Conservation (phyloP, 495 filamentous ascomycete species). For the Trichoderma orchidacearum region DNA sequence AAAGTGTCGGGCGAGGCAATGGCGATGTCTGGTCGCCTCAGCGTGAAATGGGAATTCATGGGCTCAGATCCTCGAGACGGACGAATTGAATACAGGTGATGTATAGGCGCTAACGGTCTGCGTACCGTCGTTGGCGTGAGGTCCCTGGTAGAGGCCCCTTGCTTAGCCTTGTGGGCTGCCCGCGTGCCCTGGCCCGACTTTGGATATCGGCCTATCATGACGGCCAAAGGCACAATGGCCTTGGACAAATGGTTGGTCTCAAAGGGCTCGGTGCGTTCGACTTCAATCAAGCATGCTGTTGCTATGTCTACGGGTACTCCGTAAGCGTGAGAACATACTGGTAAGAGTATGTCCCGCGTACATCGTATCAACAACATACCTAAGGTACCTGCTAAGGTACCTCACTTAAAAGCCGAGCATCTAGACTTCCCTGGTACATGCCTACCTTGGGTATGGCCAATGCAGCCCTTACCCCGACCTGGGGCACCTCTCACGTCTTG, state of each 20-base stretch:
- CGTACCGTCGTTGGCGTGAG: background rate
- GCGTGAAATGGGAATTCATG: no score
- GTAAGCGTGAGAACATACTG: no score
- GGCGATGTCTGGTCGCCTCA: background rate
- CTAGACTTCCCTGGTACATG: no score
- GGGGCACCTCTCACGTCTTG: background rate
- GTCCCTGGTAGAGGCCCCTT: background rate
- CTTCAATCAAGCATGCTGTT: no score
- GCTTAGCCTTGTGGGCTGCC: background rate
- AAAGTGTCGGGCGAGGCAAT: background rate
- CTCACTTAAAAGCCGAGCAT: no score
- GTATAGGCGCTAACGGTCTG: background rate
- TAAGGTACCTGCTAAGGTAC: no score
- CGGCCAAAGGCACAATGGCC: background rate
- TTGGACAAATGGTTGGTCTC: background rate
- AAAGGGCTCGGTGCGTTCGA: background rate
- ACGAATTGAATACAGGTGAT: background rate
- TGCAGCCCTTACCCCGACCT: background rate
- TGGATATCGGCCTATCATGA: background rate
- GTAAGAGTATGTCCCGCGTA: no score
- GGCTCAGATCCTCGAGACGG: constrained; percentile 1
- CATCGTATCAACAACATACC: no score
- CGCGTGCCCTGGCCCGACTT: background rate
- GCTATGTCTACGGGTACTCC: no score
- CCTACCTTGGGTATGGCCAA: no score